Evolutionary conservation across 2,329 filamentous ascomycete species (phyloP), one percentile per base, ranked within the genome.

Genomic region (Aspergillus sp.): DNA sequence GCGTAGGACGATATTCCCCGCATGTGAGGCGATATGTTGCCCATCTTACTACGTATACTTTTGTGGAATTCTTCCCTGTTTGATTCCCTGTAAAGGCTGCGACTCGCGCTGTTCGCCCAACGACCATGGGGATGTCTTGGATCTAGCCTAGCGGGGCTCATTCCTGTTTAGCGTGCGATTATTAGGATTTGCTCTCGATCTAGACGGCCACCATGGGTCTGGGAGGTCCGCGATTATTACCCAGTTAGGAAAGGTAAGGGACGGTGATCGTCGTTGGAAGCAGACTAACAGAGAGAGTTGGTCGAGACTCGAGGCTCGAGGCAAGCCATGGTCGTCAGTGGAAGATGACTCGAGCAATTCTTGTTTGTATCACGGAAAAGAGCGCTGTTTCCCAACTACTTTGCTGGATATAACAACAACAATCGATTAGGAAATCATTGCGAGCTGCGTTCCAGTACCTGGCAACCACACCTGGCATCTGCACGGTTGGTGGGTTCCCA

Each of bases 21-120:
- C 61, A 63, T 62, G 58, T 65, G 63, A 66, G 59, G 38, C 57
- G 56, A 59, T 55, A 55, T 26, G 49, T 44, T n/a, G 53, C 47
- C 47, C 24, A 45, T 49, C 53, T 38, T 30, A 50, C 48, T 36
- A 34, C 30, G 8, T 49, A n/a, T 36, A 12, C 20, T 24, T 39
- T 34, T 17, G 15, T 41, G 51, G 49, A 45, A 38, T 52, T 30
- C 38, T 50, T 49, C 22, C 47, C 17, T 54, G 55, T 54, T 44
- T 34, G 22, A 30, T 36, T 39, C 39, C 48, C 56, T 20, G 26
- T 9, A n/a, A 47, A 11, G 5, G 8, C 9, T 60, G 36, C 47
- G 30, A 51, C 6, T 48, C 38, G 41, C 53, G 57, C 58, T 22
- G 50, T 61, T 42, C 17, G 26, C 39, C 48, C 51, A 39, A 55